These are phyloP conservation scores for Shiraia bambusicola DNA, from an alignment of 2,329 filamentous ascomycete genomes.

Conservation along the genomic window DNA sequence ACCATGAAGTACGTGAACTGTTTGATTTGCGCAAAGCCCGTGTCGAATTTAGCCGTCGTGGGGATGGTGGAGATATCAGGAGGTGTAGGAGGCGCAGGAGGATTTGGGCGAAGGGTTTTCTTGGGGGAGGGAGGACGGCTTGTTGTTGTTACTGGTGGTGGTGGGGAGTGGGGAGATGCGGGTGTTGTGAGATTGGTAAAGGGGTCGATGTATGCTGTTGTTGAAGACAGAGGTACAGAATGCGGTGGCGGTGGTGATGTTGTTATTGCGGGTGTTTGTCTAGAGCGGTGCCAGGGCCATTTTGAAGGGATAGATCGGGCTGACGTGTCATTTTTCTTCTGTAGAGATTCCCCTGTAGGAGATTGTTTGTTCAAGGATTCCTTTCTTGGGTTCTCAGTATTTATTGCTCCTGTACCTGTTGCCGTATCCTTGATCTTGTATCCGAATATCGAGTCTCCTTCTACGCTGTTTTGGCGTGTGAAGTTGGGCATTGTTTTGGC, in stretches of 20 bases:
- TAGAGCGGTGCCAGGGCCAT: conserved; percentile 28
- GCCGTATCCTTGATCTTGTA: conserved; percentile 17
- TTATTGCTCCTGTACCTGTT: conserved; percentile 13
- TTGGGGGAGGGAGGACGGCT: conserved; percentile 12
- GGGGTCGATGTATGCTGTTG: conserved; percentile 19
- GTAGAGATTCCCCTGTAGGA: background rate
- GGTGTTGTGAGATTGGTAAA: conserved; percentile 16
- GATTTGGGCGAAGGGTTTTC: conserved; percentile 6
- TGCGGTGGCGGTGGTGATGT: background rate
- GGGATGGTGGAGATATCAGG: background rate
- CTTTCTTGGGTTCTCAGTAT: conserved; percentile 9
- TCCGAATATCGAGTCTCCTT: conserved; percentile 26
- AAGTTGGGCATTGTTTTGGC: conserved; percentile 25
- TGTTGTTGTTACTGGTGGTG: conserved; percentile 5
- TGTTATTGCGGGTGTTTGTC: conserved; percentile 12
- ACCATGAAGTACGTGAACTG: conserved; percentile 13
- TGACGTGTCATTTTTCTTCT: background rate
- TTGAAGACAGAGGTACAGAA: background rate
- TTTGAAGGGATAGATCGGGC: conserved; percentile 18
- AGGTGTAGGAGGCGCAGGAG: background rate
- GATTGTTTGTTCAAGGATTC: background rate
- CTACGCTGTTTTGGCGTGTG: conserved; percentile 21
- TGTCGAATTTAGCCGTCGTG: conserved; percentile 19
- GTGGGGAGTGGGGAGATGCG: conserved; percentile 1
- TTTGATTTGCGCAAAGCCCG: conserved; percentile 26